A percentile compares a stretch with the other conserved stretches of the same genome.
These are phyloP conservation scores for Colletotrichum costaricense DNA, from an alignment of 2,329 filamentous ascomycete genomes.

Conservation along the genomic window DNA sequence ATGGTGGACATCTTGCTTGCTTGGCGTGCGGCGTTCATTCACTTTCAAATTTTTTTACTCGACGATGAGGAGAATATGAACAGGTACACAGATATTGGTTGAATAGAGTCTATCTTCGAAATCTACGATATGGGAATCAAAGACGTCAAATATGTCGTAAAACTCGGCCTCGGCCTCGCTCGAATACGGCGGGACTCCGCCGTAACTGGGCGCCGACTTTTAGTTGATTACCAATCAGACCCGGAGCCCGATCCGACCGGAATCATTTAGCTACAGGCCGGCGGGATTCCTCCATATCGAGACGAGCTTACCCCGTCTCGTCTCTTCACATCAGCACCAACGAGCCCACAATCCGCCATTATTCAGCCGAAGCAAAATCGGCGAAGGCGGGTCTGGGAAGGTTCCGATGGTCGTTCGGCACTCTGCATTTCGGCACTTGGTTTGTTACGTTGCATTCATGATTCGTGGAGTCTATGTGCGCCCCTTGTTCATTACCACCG, in stretches of 20 bases:
- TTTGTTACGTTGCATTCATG: neutral
- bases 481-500: neutral
- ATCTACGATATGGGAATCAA: neutral
- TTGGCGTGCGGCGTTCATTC: slow-evolving; percentile 31
- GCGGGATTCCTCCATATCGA: neutral
- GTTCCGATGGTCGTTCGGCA: neutral
- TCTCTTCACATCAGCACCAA: neutral
- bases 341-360: slow-evolving; percentile 10
- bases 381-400: slow-evolving; percentile 3
- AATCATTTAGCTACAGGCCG: slow-evolving; percentile 24
- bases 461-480: neutral
- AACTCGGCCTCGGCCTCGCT: neutral
- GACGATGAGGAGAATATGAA: neutral
- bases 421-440: neutral
- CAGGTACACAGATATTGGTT: neutral
- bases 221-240: slow-evolving; percentile 33
- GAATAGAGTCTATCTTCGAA: neutral
- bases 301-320: neutral
- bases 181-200: slow-evolving; percentile 29
- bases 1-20: slow-evolving; percentile 73
- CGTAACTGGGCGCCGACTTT: neutral
- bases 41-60: neutral
- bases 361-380: slow-evolving; percentile 7
- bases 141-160: slow-evolving; percentile 4
- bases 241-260: slow-evolving; percentile 25